A percentile compares a stretch with the other conserved stretches of the same genome.
Evolutionary conservation across 75 land plant species (phyloP).

Genomic region (Selaginella tamariscina): DNA sequence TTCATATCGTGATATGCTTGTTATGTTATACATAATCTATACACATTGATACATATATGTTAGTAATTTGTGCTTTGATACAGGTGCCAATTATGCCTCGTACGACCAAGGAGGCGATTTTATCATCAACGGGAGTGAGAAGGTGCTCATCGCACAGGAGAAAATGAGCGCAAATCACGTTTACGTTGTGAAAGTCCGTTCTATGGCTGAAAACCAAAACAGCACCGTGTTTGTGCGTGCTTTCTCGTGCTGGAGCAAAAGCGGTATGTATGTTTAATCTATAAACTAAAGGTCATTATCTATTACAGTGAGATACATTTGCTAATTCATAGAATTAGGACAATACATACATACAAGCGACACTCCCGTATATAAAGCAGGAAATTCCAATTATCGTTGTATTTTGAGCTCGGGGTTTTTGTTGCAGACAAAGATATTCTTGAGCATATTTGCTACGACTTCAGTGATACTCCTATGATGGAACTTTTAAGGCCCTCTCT

Average conservation of each 20-base stretch:
- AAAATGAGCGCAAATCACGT: conserved; percentile 99
- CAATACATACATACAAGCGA: conserved; percentile 92
- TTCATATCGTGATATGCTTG: too few relatives aligned
- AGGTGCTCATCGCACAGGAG: conserved; percentile 97
- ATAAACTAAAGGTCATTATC: background rate
- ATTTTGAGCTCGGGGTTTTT: conserved; percentile 89
- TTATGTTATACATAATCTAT: too few relatives aligned
- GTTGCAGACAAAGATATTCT: conserved; percentile 98
- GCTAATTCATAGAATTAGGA: conserved; percentile 93
- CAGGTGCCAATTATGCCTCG: conserved; percentile 98
- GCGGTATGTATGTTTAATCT: conserved; percentile 38
- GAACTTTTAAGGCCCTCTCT: conserved; percentile 87
- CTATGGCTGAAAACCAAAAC: conserved; percentile 96
- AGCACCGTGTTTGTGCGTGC: conserved; percentile 98
- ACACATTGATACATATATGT: too few relatives aligned
- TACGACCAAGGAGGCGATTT: conserved; percentile 99
- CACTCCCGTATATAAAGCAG: conserved; percentile 80
- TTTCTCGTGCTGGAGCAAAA: conserved; percentile 82
- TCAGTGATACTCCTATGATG: conserved; percentile 93
- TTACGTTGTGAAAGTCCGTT: conserved; percentile 95
- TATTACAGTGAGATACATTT: too few relatives aligned
- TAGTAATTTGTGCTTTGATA: too few relatives aligned
- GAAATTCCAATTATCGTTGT: conserved; percentile 95
- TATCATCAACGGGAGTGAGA: conserved; percentile 98
- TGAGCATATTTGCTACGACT: conserved; percentile 95